Conservation (phyloP, 176 grass and related monocot genomes). For the Rhipidocladum racemiflorum region DNA sequence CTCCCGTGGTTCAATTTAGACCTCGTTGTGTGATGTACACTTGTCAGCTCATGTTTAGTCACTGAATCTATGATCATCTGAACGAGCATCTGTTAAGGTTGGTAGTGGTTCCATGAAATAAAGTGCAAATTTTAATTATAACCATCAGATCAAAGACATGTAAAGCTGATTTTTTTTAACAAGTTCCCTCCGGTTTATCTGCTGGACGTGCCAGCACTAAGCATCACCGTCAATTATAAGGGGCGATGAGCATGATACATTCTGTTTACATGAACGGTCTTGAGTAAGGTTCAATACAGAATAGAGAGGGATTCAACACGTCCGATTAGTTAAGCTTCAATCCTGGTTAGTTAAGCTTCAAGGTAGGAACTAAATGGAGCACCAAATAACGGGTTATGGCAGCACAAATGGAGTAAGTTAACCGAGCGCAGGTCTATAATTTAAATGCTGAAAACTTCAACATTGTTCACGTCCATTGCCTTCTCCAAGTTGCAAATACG, state of each 20-base stretch:
- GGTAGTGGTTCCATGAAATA: not conserved
- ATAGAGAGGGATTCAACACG: not conserved
- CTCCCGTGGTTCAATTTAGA: not conserved
- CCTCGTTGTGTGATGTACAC: not conserved
- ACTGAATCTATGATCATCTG: not conserved
- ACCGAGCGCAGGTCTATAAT: slow-evolving; percentile 7
- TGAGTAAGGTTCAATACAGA: not conserved
- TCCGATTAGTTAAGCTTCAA: no score
- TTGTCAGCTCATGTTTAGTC: slow-evolving; percentile 15
- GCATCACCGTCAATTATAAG: not conserved
- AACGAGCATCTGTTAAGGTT: not conserved
- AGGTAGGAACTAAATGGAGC: no score
- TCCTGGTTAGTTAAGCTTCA: no score
- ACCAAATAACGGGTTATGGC: no score
- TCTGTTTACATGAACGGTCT: not conserved
- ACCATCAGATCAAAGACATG: not conserved
- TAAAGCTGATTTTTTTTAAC: no score
- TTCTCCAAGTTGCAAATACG: not conserved
- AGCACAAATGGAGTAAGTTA: not conserved
- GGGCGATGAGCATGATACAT: not conserved
- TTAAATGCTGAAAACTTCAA: slow-evolving; percentile 56
- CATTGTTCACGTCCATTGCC: slow-evolving; percentile 27
- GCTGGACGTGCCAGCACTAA: not conserved
- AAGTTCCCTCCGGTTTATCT: not conserved
- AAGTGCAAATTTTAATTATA: not conserved